Conservation (phyloP, 192 early-diverging fungal genomes). For the Podila epigama region DNA sequence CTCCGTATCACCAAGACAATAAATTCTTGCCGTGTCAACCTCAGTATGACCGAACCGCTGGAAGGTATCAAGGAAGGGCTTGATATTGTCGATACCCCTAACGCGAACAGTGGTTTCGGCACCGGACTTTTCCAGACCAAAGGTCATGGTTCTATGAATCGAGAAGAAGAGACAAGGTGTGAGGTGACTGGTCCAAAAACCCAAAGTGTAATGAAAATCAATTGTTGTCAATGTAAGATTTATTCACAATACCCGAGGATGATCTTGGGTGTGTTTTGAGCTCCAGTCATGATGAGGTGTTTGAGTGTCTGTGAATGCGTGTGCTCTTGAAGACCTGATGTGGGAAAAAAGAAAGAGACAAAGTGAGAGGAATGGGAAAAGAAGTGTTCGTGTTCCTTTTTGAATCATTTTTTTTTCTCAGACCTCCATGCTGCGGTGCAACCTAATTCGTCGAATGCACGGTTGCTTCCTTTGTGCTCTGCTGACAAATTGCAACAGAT, state of each 20-base stretch:
- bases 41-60: constrained; percentile 20
- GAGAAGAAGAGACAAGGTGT: not conserved
- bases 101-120: constrained; percentile 10
- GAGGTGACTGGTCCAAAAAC: not conserved
- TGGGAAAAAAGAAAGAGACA: no score
- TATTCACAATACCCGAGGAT: constrained; percentile 15
- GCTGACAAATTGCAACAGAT: no score
- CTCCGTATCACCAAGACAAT: constrained; percentile 60
- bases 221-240: not conserved
- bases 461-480: no score
- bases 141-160: constrained; percentile 35
- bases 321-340: no score
- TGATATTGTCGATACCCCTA: constrained; percentile 18
- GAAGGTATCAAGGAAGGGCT: constrained; percentile 20
- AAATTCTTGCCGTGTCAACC: constrained; percentile 53
- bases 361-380: no score
- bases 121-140: constrained; percentile 13
- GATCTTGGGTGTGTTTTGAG: constrained; percentile 7
- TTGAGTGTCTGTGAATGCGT: no score
- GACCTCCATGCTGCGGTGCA: no score
- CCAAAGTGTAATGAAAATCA: not conserved
- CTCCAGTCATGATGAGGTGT: constrained; percentile 6
- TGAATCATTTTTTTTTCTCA: no score
- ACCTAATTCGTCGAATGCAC: no score
- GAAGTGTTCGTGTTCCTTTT: no score